These are phyloP conservation scores for Trichothecium roseum DNA, from an alignment of 2,329 filamentous ascomycete genomes.

Conservation along the genomic window DNA sequence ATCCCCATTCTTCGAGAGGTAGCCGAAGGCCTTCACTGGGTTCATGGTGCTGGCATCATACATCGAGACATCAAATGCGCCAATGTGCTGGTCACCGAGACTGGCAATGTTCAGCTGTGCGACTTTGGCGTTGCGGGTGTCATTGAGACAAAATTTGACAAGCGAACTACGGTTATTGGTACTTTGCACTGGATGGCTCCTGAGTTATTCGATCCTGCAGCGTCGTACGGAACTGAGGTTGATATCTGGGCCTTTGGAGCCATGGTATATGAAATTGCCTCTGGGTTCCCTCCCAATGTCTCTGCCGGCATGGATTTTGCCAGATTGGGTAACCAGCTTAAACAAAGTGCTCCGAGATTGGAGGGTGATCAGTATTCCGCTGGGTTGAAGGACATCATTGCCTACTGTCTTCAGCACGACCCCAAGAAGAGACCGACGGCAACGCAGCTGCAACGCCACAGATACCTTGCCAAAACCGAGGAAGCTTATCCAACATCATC, in stretches of 20 bases:
- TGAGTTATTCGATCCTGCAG: conserved; percentile 57
- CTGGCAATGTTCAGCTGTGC: conserved; percentile 68
- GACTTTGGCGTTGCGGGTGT: conserved; percentile 78
- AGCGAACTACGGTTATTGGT: conserved; percentile 71
- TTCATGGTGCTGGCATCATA: conserved; percentile 58
- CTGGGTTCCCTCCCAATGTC: conserved; percentile 63
- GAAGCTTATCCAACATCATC: conserved; percentile 52
- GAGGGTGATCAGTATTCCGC: conserved; percentile 63
- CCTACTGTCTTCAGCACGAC: conserved; percentile 62
- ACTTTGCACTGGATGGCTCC: conserved; percentile 84
- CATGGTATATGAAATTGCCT: conserved; percentile 72
- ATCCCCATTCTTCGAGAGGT: conserved; percentile 58
- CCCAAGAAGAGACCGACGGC: conserved; percentile 60
- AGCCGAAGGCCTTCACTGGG: conserved; percentile 55
- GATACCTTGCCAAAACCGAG: conserved; percentile 55
- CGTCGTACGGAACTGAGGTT: conserved; percentile 59
- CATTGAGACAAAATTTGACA: conserved; percentile 64
- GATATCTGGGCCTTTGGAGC: conserved; percentile 84
- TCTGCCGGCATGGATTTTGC: conserved; percentile 36
- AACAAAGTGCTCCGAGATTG: conserved; percentile 54
- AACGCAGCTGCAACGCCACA: conserved; percentile 58
- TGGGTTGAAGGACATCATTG: conserved; percentile 57
- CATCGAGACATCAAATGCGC: conserved; percentile 66
- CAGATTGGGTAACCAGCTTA: conserved; percentile 45
- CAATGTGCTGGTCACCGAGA: conserved; percentile 71